Percentiles rank a stretch among this genome's conserved stretches.
Evolutionary conservation across 2,329 filamentous ascomycete species (phyloP).

Genomic region (Beauveria sp.): DNA sequence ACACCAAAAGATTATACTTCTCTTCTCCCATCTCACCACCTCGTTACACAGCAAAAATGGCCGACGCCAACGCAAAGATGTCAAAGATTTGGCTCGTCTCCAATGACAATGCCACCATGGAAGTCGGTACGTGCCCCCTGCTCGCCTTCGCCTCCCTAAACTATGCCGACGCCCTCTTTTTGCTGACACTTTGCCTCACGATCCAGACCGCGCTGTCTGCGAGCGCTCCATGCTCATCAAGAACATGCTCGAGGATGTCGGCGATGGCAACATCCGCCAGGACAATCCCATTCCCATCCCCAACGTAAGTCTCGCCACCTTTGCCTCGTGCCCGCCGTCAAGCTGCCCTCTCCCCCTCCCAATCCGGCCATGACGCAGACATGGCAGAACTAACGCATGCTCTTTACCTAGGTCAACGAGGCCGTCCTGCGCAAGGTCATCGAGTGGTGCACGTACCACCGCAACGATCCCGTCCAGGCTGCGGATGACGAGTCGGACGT

Average conservation of each 20-base stretch:
- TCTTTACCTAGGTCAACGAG: conserved; percentile 65
- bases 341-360: background rate
- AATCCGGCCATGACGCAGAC: background rate
- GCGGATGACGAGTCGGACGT: conserved; percentile 88
- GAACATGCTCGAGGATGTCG: conserved; percentile 95
- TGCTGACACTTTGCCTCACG: background rate
- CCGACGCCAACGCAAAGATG: conserved; percentile 22
- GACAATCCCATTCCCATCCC: conserved; percentile 76
- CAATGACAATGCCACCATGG: conserved; percentile 42
- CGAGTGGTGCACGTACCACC: conserved; percentile 96
- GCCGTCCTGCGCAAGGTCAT: conserved; percentile 91
- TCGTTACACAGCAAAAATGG: conserved; percentile 22
- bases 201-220: conserved; percentile 68
- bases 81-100: conserved; percentile 42
- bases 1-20: background rate
- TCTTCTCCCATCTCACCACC: background rate
- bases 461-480: conserved; percentile 72
- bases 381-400: conserved; percentile 12
- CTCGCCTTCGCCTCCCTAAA: background rate
- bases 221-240: conserved; percentile 94
- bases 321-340: background rate
- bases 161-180: conserved; percentile 4
- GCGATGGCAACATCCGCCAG: conserved; percentile 47
- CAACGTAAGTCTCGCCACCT: conserved; percentile 49
- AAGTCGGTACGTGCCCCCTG: conserved; percentile 34